phyloP scores from a whole-genome alignment of 2,329 filamentous ascomycete genomes.

The Aphanocladium album region DNA sequence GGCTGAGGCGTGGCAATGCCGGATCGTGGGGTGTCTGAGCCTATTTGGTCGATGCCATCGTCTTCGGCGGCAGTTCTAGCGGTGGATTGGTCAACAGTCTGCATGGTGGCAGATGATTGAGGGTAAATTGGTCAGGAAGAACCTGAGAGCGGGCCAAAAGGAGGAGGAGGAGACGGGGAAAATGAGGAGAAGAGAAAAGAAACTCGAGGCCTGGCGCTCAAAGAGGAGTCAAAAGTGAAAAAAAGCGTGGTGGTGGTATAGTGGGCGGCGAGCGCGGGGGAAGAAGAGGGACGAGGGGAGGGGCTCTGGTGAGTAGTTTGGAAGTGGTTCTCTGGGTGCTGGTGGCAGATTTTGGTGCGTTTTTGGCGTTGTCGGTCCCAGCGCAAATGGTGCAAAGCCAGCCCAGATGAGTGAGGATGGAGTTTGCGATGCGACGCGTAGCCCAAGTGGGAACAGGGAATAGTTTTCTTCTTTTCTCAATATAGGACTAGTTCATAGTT shows the following conservation, averaged over 20 bases:
- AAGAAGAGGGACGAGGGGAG: too few relatives aligned
- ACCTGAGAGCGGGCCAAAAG: conserved; percentile 10
- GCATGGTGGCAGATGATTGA: conserved; percentile 28
- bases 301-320: conserved; percentile 10
- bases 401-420: not conserved
- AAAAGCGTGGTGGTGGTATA: not conserved
- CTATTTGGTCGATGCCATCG: conserved; percentile 70
- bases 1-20: conserved; percentile 90
- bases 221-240: conserved; percentile 4
- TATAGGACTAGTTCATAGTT: conserved; percentile 6
- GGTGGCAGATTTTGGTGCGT: conserved; percentile 5
- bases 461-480: not conserved
- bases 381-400: not conserved
- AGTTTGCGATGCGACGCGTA: not conserved
- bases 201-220: not conserved
- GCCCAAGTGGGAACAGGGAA: not conserved
- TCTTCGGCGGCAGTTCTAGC: conserved; percentile 60
- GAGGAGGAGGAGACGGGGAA: conserved; percentile 13
- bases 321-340: conserved; percentile 6
- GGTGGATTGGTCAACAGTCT: conserved; percentile 47
- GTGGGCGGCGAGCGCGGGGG: conserved; percentile 12
- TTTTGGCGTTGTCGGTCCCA: not conserved
- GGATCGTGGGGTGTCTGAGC: conserved; percentile 81
- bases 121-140: not conserved
- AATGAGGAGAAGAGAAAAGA: not conserved